Percentiles rank a stretch among this genome's conserved stretches.
phyloP scores from a whole-genome alignment of 768 basidiomycete species.

The Boletellus ananas region DNA sequence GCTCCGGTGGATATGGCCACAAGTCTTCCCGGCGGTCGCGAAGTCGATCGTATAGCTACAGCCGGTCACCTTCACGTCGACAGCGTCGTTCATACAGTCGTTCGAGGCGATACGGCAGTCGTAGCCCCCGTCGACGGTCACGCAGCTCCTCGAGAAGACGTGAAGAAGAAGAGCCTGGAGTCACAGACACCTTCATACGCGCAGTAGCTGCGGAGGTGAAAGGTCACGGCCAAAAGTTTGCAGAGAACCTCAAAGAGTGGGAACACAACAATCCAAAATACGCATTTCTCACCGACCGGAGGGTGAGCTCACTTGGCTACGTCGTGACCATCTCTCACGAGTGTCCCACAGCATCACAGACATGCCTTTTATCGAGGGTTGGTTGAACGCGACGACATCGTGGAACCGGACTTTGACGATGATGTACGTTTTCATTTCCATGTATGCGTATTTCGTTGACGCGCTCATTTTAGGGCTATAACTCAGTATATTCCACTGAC shows the following conservation, averaged over 20 bases:
- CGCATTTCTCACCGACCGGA: constrained; percentile 60
- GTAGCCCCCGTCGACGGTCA: constrained; percentile 47
- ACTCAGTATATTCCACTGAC: constrained; percentile 87
- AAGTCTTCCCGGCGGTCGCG: constrained; percentile 21
- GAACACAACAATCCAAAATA: constrained; percentile 83
- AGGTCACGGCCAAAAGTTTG: constrained; percentile 75
- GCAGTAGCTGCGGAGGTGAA: constrained; percentile 84
- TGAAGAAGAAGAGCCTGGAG: constrained; percentile 53
- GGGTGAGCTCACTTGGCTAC: constrained; percentile 38
- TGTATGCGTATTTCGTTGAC: constrained; percentile 6
- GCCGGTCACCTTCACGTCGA: constrained; percentile 36
- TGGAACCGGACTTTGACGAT: constrained; percentile 76
- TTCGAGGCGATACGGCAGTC: constrained; percentile 39
- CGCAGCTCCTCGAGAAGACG: constrained; percentile 29
- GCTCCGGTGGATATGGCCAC: constrained; percentile 30
- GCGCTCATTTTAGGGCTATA: constrained; percentile 59
- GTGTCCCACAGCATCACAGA: constrained; percentile 54
- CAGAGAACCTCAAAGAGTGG: constrained; percentile 65
- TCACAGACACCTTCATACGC: constrained; percentile 81
- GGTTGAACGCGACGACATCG: constrained; percentile 49
- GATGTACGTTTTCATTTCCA: constrained; percentile 46
- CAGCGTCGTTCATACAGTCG: constrained; percentile 49
- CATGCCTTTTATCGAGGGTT: constrained; percentile 70
- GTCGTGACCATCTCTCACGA: constrained; percentile 3
- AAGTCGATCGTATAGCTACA: constrained; percentile 28